phyloP scores from a whole-genome alignment of 2,329 filamentous ascomycete species.

The Chaetothyriales sp. region DNA sequence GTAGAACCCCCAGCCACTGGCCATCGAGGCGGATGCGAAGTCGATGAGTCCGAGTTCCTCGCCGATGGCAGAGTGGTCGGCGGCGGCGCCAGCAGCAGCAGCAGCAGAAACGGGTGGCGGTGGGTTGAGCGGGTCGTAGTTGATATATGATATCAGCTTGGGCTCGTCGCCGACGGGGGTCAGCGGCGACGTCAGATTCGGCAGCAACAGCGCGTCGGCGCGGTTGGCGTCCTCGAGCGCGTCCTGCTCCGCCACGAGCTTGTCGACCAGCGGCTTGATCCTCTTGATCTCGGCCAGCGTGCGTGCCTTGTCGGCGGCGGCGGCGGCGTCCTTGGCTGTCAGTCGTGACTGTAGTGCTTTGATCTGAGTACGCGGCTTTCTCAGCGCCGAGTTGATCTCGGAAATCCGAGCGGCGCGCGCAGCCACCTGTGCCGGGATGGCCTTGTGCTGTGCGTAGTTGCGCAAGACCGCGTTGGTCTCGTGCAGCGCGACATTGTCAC shows the following conservation, averaged over 20 bases:
- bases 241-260: conserved; percentile 20
- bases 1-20: conserved; percentile 95
- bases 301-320: conserved; percentile 9
- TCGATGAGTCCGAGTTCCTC: conserved; percentile 77
- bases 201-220: conserved; percentile 58
- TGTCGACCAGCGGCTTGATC: conserved; percentile 15
- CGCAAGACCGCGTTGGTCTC: conserved; percentile 68
- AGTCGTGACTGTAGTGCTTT: conserved; percentile 31
- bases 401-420: conserved; percentile 24
- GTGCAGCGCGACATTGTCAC: conserved; percentile 66
- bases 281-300: conserved; percentile 9
- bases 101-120: too few species aligned
- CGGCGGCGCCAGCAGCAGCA: conserved; percentile 20
- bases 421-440: conserved; percentile 37
- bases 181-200: conserved; percentile 65
- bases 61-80: conserved; percentile 77
- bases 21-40: conserved; percentile 64
- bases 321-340: conserved; percentile 20
- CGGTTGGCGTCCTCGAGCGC: conserved; percentile 12
- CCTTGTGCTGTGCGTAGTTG: conserved; percentile 52
- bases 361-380: conserved; percentile 27
- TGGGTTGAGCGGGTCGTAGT: conserved; percentile 42
- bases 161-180: conserved; percentile 52
- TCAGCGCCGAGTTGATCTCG: conserved; percentile 26
- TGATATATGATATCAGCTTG: conserved; percentile 53